Base-by-base conservation (phyloP, 2,329 filamentous ascomycete species). In the Fusarium nygamai region DNA sequence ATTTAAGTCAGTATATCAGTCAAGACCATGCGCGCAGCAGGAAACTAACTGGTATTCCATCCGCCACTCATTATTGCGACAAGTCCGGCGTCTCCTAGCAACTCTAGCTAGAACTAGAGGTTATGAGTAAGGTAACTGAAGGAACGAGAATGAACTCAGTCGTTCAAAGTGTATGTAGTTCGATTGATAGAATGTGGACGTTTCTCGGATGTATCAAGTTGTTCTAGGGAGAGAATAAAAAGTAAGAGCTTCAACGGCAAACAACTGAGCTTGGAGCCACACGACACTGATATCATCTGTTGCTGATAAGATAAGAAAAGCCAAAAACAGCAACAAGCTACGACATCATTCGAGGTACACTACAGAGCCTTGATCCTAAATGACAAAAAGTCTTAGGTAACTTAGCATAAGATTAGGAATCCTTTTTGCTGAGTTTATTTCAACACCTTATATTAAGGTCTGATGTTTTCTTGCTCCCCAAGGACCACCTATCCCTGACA, bases 41-140 rank as follows among this genome's bases (percentile, higher is more conserved):
- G 41, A 38, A 59, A 83, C 88, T 81, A 82, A 91, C 90, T 98
- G 44, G 96, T 98, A 84, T 97, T 98, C 96, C 96, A 98, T 73
- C 96, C 95, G 78, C 92, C 93, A 84, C 92, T 93, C 90, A 92
- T 92, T 59, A 59, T 78, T 67, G 70, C 71, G 48, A 63, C 61
- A 46, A 51, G 44, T 51, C n/a, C 24, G 51, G 34, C 14, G 58
- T 38, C 62, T 41, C 41, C 53, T 58, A 48, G 51, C 47, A 36
- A 51, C 38, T 31, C 39, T 20, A 51, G 39, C 38, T 61, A 33
- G 20, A 10, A 36, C n/a, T 43, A 34, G 47, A 27, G 27, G 33
- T 48, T 48, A 43, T 43, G 38, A 31, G 24, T 38, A 20, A 31
- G 19, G 43, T n/a, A n/a, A 13, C 24, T 14, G 12, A 13, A 20